A percentile compares a stretch with the other conserved stretches of the same genome.
Evolutionary conservation across 225 moss, liverwort and hornwort genomes (phyloP).

Genomic region (Climacium dendroides): DNA sequence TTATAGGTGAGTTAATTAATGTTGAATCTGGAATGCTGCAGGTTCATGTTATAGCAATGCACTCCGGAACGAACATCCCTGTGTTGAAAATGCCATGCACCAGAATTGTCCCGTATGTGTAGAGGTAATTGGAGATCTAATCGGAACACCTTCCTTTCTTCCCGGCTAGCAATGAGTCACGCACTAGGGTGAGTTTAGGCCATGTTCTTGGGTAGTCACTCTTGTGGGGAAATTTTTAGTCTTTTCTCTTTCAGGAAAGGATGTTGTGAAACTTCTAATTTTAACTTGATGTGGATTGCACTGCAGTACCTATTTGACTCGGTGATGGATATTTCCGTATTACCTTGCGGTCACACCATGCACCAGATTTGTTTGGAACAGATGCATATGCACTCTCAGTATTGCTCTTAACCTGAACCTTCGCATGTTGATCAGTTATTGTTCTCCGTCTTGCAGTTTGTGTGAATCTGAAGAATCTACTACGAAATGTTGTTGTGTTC

Average conservation of each 20-base stretch:
- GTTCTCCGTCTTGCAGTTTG: neutral
- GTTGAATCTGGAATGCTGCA: neutral
- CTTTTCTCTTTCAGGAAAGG: neutral
- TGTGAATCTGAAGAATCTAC: neutral
- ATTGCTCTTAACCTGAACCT: constrained; percentile 3
- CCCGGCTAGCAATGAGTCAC: neutral
- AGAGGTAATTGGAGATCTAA: constrained; percentile 36
- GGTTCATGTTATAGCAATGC: constrained; percentile 22
- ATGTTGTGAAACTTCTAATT: constrained; percentile 19
- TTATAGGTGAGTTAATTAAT: neutral
- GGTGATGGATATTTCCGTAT: constrained; percentile 65
- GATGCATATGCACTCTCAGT: constrained; percentile 78
- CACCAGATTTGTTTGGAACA: constrained; percentile 69
- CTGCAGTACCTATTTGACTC: constrained; percentile 97
- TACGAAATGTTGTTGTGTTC: neutral
- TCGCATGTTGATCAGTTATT: neutral
- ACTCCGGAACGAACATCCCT: constrained; percentile 21
- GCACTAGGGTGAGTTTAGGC: neutral
- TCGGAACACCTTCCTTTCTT: neutral
- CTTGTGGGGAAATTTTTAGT: neutral
- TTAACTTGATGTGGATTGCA: constrained; percentile 13
- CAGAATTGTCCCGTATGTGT: constrained; percentile 93
- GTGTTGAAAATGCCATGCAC: constrained; percentile 76
- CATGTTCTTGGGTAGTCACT: neutral
- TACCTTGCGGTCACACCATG: constrained; percentile 93